Conservation (phyloP, 164 flowering plant species). For the Tetracentron sinense region DNA sequence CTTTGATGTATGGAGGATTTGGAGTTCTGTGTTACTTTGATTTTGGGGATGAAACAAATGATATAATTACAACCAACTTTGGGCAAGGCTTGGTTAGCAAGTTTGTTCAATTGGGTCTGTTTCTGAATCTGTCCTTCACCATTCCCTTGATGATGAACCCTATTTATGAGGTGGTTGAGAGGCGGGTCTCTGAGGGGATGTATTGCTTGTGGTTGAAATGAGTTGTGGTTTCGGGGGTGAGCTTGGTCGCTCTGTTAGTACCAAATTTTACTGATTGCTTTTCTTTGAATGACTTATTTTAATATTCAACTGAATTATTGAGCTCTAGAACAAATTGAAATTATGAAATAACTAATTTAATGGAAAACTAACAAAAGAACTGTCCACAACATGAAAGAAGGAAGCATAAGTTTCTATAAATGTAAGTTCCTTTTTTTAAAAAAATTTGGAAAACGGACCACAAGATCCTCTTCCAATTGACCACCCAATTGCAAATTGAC, state of each 20-base stretch:
- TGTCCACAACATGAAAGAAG: too few relatives aligned
- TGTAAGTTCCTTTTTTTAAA: too few relatives aligned
- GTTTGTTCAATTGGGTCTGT: conserved; percentile 69
- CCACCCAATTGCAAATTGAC: too few relatives aligned
- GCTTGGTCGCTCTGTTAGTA: conserved; percentile 68
- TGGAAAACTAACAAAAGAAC: too few relatives aligned
- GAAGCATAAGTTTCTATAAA: too few relatives aligned
- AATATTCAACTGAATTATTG: too few relatives aligned
- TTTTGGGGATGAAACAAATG: conserved; percentile 69
- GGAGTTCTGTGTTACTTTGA: conserved; percentile 84
- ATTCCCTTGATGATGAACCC: conserved; percentile 96
- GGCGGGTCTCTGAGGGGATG: conserved; percentile 49
- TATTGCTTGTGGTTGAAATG: conserved; percentile 72
- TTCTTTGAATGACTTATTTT: too few relatives aligned
- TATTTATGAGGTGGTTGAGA: conserved; percentile 76
- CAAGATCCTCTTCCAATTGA: too few relatives aligned
- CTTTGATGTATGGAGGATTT: conserved; percentile 59
- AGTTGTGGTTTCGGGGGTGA: conserved; percentile 53
- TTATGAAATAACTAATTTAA: too few relatives aligned
- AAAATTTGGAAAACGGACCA: too few relatives aligned
- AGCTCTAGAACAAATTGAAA: too few relatives aligned
- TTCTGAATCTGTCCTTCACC: conserved; percentile 71
- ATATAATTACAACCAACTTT: conserved; percentile 71
- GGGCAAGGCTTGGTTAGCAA: conserved; percentile 57
- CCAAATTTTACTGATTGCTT: conserved; percentile 91